Evolutionary conservation across 176 grass and related monocot genomes (phyloP).

Genomic region (Hyparrhenia diplandra): DNA sequence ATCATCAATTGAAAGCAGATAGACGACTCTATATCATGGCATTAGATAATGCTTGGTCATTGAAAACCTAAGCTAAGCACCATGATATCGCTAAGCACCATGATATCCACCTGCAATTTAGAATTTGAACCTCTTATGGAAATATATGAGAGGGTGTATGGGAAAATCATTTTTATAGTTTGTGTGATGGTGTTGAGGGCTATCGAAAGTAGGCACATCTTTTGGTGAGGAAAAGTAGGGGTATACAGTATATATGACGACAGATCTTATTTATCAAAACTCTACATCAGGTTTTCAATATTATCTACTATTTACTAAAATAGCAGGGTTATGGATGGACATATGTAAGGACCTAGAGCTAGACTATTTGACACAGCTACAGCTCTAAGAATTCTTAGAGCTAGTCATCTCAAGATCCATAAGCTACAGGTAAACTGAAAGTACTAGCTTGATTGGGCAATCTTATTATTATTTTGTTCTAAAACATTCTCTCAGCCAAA

Average conservation of each 20-base stretch:
- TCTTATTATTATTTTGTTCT: not conserved
- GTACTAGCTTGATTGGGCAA: not conserved
- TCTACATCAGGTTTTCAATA: not conserved
- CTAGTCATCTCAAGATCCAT: not conserved
- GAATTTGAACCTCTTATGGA: no score
- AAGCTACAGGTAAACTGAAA: not conserved
- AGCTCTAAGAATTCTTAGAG: not conserved
- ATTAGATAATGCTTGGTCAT: no score
- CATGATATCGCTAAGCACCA: no score
- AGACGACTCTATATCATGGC: not conserved
- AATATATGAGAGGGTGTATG: no score
- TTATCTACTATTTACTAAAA: not conserved
- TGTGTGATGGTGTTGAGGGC: no score
- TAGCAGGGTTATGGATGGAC: not conserved
- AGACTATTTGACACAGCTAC: no score
- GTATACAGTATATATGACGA: not conserved
- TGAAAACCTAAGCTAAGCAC: no score
- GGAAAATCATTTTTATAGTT: no score
- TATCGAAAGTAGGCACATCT: no score
- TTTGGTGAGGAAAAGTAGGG: no score
- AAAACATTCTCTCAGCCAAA: not conserved
- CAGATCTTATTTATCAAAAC: not conserved
- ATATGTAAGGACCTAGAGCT: not conserved
- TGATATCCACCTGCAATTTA: no score
- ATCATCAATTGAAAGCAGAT: not conserved